Conservation (phyloP, 345 rosid genomes). For the Melaleuca alternifolia region DNA sequence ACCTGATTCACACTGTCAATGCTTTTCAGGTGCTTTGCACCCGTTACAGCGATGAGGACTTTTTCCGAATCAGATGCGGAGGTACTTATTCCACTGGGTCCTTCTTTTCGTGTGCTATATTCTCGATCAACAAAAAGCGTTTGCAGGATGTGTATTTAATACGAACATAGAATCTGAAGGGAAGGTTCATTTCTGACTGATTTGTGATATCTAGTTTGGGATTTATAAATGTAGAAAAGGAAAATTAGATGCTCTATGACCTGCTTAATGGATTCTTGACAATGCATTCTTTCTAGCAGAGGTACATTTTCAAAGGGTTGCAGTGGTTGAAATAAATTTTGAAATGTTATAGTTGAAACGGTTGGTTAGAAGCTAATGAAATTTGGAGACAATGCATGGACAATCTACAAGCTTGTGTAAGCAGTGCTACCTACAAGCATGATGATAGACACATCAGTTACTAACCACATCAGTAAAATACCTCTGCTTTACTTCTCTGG, state of each 20-base stretch:
- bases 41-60: slow-evolving; percentile 73
- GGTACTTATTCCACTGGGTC: slow-evolving; percentile 15
- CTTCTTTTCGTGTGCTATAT: background rate
- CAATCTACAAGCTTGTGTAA: background rate
- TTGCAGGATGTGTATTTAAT: background rate
- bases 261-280: background rate
- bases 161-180: background rate
- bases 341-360: background rate
- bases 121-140: background rate
- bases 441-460: background rate
- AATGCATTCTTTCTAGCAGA: background rate
- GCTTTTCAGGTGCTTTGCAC: slow-evolving; percentile 63
- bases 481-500: background rate
- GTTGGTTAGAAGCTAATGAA: background rate
- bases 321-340: background rate
- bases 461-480: background rate
- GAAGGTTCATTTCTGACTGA: background rate
- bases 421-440: no score
- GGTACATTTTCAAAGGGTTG: background rate
- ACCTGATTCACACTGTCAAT: background rate
- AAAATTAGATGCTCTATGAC: background rate
- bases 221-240: background rate
- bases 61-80: slow-evolving; percentile 61
- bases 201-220: background rate
- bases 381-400: background rate